Percentiles rank a stretch among this genome's conserved stretches.
Evolutionary conservation across 2,329 filamentous ascomycete species (phyloP).

Genomic region (Talaromyces rugulosus): DNA sequence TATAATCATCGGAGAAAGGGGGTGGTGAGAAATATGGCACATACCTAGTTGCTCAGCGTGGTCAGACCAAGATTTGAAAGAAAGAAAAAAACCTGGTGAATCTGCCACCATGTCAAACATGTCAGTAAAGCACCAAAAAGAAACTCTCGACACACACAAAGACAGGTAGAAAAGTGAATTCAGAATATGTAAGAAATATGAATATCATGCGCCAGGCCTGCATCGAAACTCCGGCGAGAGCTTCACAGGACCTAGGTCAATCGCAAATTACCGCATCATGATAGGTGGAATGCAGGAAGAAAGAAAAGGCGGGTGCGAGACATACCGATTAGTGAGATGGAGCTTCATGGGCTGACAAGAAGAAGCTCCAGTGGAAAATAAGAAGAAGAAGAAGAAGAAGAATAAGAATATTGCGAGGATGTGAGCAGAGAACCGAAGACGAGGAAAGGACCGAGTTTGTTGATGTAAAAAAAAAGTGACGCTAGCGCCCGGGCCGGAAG

Average conservation of each 20-base stretch:
- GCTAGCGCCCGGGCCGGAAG: constrained; percentile 18
- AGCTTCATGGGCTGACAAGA: neutral
- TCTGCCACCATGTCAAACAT: constrained; percentile 19
- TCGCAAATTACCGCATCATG: constrained; percentile 99
- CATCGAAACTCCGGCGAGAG: constrained; percentile 87
- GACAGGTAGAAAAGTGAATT: constrained; percentile 35
- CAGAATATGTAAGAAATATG: constrained; percentile 98
- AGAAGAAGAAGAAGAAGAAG: too few species aligned
- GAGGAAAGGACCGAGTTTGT: neutral
- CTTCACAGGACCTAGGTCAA: constrained; percentile 80
- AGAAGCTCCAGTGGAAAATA: neutral
- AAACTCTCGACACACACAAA: neutral
- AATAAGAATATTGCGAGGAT: neutral
- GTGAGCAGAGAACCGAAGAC: neutral
- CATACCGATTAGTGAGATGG: neutral
- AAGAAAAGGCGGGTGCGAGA: neutral
- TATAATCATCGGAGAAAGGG: constrained; percentile 61
- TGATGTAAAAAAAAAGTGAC: constrained; percentile 17
- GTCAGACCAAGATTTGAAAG: neutral
- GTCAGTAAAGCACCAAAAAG: constrained; percentile 18
- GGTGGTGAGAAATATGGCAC: constrained; percentile 14
- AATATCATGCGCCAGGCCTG: constrained; percentile 77
- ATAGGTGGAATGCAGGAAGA: constrained; percentile 11
- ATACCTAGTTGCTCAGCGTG: constrained; percentile 19
- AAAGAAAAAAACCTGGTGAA: neutral